A percentile compares a stretch with the other conserved stretches of the same genome.
phyloP scores from a whole-genome alignment of 192 early-diverging fungal species.

The Entomortierella lignicola region DNA sequence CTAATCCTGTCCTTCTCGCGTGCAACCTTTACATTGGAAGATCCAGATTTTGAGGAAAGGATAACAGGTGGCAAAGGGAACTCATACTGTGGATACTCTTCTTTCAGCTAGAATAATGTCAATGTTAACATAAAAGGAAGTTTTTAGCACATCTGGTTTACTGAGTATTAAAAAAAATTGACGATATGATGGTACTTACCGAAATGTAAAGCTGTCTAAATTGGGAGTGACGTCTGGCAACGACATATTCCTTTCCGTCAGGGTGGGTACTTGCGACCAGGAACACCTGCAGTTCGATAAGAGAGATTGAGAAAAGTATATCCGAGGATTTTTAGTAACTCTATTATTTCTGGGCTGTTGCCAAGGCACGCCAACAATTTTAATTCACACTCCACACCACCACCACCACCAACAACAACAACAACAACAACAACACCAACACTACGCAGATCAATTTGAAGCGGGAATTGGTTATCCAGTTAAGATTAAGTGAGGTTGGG shows the following conservation, averaged over 20 bases:
- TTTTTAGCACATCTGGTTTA: too few species aligned
- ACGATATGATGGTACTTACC: constrained; percentile 23
- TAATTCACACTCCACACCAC: too few species aligned
- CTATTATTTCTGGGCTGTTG: constrained; percentile 9
- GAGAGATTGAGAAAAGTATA: not conserved
- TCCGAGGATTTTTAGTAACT: too few species aligned
- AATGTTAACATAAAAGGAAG: too few species aligned
- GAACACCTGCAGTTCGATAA: constrained; percentile 41
- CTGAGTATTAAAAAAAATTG: too few species aligned
- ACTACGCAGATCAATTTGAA: too few species aligned
- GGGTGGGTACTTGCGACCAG: constrained; percentile 48
- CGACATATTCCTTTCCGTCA: constrained; percentile 37
- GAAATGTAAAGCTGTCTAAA: constrained; percentile 58
- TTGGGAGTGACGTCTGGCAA: constrained; percentile 59
- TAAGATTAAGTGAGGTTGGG: too few species aligned
- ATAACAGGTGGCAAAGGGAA: constrained; percentile 59
- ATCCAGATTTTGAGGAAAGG: constrained; percentile 30
- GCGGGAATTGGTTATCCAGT: too few species aligned
- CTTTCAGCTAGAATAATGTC: constrained; percentile 36
- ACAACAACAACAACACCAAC: too few species aligned
- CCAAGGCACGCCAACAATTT: not conserved
- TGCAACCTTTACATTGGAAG: constrained; percentile 23
- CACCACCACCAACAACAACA: too few species aligned
- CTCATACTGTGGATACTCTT: constrained; percentile 58
- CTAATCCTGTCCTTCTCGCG: constrained; percentile 65